Evolutionary conservation across 768 basidiomycete species (phyloP), one percentile per base, ranked within the genome.

Genomic region (Agaricus bisporus): DNA sequence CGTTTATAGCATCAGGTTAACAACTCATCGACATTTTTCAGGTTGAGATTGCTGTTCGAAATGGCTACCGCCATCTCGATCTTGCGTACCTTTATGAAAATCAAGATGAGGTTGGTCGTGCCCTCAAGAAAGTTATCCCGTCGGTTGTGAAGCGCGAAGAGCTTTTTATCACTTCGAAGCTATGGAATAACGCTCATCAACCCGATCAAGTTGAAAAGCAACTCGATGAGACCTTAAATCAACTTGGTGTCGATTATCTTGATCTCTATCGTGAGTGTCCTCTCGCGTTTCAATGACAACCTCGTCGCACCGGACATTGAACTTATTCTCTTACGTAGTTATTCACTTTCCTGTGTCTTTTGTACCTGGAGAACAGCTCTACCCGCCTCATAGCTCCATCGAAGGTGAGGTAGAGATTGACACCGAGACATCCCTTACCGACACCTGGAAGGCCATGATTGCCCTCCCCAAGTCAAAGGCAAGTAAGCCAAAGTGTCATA

Each of bases 381-480:
- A 70, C 63, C 88, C 90, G 2, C 63, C 65, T 14, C 74, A 81
- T 56, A 64, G 76, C 1, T 68, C 70, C 4, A 75, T 72, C 36
- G 60, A 66, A 17, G 73, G 68, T 15, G 71, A 80, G 58, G 63
- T 73, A 41, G 77, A 74, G 22, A 72, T 89, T 38, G 88, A 91
- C 61, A 66, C 65, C 0, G 62, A 79, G 50, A 78, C 79, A 1
- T 76, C 76, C 12, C 70, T 91, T n/a, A 80, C 81, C 28, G 88
- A 91, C 11, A 92, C 90, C 35, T 91, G 90, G 89, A 85, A 81
- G 61, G 88, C 87, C 12, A 77, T 93, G 81, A 75, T 88, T 58
- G 74, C 73, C 37, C 78, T 93, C 9, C 80, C 76, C 12, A 80
- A 83, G 64, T 79, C 81, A 55, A 93, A 92, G 76, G 86, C 82